Base-by-base conservation (phyloP, 768 basidiomycete species). In the Auriscalpium orientale region DNA sequence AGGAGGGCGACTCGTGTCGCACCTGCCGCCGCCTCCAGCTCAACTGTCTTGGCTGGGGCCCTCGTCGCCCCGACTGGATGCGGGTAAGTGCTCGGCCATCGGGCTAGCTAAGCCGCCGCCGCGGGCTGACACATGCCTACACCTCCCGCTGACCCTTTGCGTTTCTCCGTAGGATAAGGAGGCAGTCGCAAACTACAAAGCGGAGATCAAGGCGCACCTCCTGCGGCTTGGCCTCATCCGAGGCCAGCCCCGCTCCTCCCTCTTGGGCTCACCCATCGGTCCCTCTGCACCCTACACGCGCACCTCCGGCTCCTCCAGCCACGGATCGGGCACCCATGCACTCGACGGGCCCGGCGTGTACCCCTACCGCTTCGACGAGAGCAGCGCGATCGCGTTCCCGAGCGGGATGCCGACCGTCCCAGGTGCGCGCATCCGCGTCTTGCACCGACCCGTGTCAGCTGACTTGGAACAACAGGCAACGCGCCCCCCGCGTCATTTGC, bases 41-140 rank as follows among this genome's bases (percentile, higher is more conserved):
- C 64, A 77, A 86, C 51, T 92, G 90, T 70, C 75, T 92, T 4
- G 90, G 90, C 12, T 92, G 90, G 90, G 90, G 90, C 4, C 74
- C 84, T 8, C 86, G 80, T 65, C 80, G 90, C 51, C 90, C 89
- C n/a, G 89, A 91, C 55, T 91, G 89, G 89, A 89, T 91, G 88
- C 74, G 88, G 62, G 89, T 91, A 61, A 64, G 80, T 75, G 28
- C 28, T 36, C 53, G 47, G 53, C 4, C 55, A 22, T 37, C 18
- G 22, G 55, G 46, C 51, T 55, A 54, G 20, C 28, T 49, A 36
- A 44, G 49, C 61, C 54, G 50, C 59, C 44, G 20, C 37, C 51
- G 46, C n/a, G n/a, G n/a, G n/a, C 59, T 53, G 55, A 56, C 56
- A 44, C 55, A 20, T 50, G 18, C 49, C 4, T 36, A 48, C 20